Base-by-base conservation (phyloP, 495 filamentous ascomycete genomes). In the Poronia punctata region DNA sequence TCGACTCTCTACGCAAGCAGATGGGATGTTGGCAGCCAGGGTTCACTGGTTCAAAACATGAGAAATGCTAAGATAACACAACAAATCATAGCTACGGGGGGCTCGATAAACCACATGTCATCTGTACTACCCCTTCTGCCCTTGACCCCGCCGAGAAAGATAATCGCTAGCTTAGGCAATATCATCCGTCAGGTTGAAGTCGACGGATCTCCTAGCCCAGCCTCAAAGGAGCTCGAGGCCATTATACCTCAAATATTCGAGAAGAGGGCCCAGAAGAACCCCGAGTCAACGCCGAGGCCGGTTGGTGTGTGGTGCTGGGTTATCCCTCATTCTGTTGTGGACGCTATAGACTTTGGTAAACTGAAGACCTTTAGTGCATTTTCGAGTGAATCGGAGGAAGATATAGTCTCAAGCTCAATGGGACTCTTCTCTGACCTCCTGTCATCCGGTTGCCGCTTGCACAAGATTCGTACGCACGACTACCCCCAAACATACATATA, bases 221-320 rank as follows among this genome's bases (percentile, higher is more conserved):
- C 88, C 27, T 90, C 85, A 1, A 64, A 70, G 18, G 86, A 94
- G 56, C 61, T 95, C 12, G 87, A 95, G 49, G 59, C 57, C 17
- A 61, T 72, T 11, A 75, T 94, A 22, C 72, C 76, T 2, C 62
- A 59, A 4, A 73, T 84, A 26, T 76, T 88, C 27, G 54, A 64
- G 17, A 57, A 67, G 34, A 57, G 57, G 19, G 44, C 49, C 21
- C 35, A 48, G 19, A 20, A 20, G 4, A 22, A 38, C 24, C 29
- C 14, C 11, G 35, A 12, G 28, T 28, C 46, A 52, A 18, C 64
- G 61, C 35, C 65, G 56, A 46, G 61, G 3, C 57, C 75, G 22
- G 68, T 86, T 3, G 71, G 71, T 6, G 81, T 92, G 3, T 93
- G 87, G 88, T 88, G 86, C 11, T 64, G 90, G 36, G 70, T 90